Evolutionary conservation across 768 basidiomycete species (phyloP).

Genomic region (Lepiota brunneoincarnata): DNA sequence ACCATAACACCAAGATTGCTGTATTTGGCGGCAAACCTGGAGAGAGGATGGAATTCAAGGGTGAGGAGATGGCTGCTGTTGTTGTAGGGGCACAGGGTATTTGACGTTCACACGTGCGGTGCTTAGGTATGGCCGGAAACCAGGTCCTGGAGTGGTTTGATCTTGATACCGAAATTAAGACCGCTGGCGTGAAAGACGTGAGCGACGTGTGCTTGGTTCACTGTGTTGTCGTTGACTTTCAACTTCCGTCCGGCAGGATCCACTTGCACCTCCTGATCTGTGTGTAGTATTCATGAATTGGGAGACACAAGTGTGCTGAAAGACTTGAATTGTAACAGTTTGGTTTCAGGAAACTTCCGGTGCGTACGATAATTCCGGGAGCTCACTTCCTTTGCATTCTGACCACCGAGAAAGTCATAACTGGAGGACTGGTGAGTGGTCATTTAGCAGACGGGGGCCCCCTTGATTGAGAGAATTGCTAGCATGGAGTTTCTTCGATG

Average conservation of each 20-base stretch:
- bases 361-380: constrained; percentile 16
- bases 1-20: constrained; percentile 48
- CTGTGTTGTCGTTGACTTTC: background rate
- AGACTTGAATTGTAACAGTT: constrained; percentile 18
- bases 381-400: background rate
- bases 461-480: background rate
- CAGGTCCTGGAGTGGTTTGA: constrained; percentile 63
- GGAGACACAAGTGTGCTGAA: background rate
- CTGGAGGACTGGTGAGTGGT: constrained; percentile 41
- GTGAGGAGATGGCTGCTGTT: constrained; percentile 17
- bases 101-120: background rate
- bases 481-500: constrained; percentile 41
- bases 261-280: constrained; percentile 41
- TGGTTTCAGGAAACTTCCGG: constrained; percentile 45
- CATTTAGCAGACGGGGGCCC: background rate
- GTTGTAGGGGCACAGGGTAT: background rate
- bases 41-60: constrained; percentile 48
- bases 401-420: constrained; percentile 33
- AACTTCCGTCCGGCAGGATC: constrained; percentile 26
- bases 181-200: constrained; percentile 48
- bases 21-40: constrained; percentile 58
- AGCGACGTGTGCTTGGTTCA: constrained; percentile 11
- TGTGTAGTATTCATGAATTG: constrained; percentile 21
- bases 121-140: constrained; percentile 53
- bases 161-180: constrained; percentile 60